Conservation (phyloP, 106 monocot genomes). For the Apostasia ramifera region DNA sequence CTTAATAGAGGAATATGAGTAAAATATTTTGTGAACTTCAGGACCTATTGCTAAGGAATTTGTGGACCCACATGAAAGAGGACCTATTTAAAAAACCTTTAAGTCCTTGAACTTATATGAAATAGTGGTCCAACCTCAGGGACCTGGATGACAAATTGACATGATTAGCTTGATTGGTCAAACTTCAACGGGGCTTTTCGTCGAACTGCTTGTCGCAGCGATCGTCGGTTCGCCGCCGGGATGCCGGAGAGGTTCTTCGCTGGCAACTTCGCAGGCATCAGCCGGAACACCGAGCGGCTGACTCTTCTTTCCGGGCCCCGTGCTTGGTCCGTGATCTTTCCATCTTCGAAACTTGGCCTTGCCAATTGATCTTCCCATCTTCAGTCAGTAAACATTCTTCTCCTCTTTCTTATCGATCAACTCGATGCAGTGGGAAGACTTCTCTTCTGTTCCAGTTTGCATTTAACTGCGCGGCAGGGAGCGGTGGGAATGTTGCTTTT, state of each 20-base stretch:
- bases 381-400: too few species aligned
- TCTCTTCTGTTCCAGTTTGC: conserved; percentile 94
- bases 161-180: too few species aligned
- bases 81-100: too few species aligned
- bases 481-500: conserved; percentile 46
- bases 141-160: too few species aligned
- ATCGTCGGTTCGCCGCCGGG: background rate
- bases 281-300: background rate
- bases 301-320: conserved; percentile 71
- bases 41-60: too few species aligned
- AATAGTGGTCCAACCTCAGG: too few species aligned
- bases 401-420: background rate
- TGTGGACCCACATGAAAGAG: too few species aligned
- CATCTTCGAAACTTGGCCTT: background rate
- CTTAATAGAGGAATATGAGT: too few species aligned
- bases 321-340: conserved; percentile 30
- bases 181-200: conserved; percentile 5
- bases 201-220: conserved; percentile 16
- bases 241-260: conserved; percentile 43
- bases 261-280: background rate
- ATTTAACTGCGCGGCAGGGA: conserved; percentile 56
- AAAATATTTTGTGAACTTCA: too few species aligned
- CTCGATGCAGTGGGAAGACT: conserved; percentile 67
- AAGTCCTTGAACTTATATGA: too few species aligned
- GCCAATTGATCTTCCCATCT: background rate